These are phyloP conservation scores for Uncinocarpus reesii DNA, from an alignment of 2,329 filamentous ascomycete species.

Conservation along the genomic window DNA sequence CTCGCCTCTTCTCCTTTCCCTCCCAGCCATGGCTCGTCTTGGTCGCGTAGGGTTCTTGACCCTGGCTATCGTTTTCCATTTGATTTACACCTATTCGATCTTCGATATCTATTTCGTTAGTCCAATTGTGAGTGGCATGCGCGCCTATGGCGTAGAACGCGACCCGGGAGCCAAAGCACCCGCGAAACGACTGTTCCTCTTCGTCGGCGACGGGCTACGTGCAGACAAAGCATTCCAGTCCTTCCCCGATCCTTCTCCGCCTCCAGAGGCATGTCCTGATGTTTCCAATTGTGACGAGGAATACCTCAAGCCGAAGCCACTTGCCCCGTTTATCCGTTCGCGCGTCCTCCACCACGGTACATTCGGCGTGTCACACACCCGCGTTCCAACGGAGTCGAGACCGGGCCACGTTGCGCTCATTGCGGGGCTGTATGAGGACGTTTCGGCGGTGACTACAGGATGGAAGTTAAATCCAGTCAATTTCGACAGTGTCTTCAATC, in stretches of 20 bases:
- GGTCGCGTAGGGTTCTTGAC: slow-evolving; percentile 73
- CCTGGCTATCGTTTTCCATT: slow-evolving; percentile 81
- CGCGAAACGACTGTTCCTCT: slow-evolving; percentile 80
- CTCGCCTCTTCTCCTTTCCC: background rate
- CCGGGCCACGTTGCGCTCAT: slow-evolving; percentile 96
- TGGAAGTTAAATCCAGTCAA: slow-evolving; percentile 98
- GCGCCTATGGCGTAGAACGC: slow-evolving; percentile 61
- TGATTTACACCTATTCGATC: slow-evolving; percentile 89
- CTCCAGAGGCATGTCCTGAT: slow-evolving; percentile 21
- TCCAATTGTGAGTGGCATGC: slow-evolving; percentile 93
- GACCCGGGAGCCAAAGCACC: slow-evolving; percentile 54
- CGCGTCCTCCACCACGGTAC: slow-evolving; percentile 81
- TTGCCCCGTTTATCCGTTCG: slow-evolving; percentile 85
- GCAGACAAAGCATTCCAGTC: slow-evolving; percentile 97
- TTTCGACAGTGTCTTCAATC: slow-evolving; percentile 98
- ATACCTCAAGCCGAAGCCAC: slow-evolving; percentile 61
- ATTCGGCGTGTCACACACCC: slow-evolving; percentile 93
- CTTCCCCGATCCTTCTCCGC: slow-evolving; percentile 72
- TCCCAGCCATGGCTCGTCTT: slow-evolving; percentile 41
- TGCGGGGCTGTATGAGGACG: slow-evolving; percentile 92
- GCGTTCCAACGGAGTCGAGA: slow-evolving; percentile 90
- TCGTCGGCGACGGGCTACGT: slow-evolving; percentile 93
- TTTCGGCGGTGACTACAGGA: slow-evolving; percentile 90
- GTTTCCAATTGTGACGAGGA: slow-evolving; percentile 48
- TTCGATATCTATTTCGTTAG: slow-evolving; percentile 99